Evolutionary conservation across 2,329 filamentous ascomycete genomes (phyloP), one percentile per base, ranked within the genome.

Genomic region (Fusarium domesticum): DNA sequence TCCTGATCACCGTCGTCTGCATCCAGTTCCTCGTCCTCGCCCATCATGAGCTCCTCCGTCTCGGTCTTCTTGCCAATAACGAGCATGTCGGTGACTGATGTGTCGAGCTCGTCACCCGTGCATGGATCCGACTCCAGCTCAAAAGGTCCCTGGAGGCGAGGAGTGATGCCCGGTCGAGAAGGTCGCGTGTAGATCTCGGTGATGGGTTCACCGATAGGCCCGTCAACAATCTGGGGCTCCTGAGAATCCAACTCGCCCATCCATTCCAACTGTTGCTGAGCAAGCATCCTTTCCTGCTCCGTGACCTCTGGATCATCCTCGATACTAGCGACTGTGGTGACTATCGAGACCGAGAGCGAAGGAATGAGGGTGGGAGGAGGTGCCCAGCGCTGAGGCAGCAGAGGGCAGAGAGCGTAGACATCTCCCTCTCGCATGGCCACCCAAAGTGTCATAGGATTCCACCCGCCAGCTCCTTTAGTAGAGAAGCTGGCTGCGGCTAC

Each of bases 391-490:
- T 83, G 83, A 1, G 93, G 93, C 23, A 98, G 73, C 32, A 98
- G 75, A 2, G 93, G 93, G 62, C 91, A 96, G 7, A 98, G 73
- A 2, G 92, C 91, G 62, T 98, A 98, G 6, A 97, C 79, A 61
- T 96, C 91, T 4, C 93, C 93, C 47, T 89, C 87, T 30, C 83
- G 82, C 87, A 96, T 98, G n/a, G 91, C 90, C 39, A 97, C 73
- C 89, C 92, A 98, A 10, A 98, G 75, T 1, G 93, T 97, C 87
- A 96, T 96, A 8, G 91, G 83, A 6, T 90, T 87, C 93, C 93
- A 98, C 42, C 90, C 90, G 12, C 90, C 92, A 6, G 80, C 79
- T 28, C 74, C 75, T 51, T 76, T 75, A 11, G 72, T 72, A 28
- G 77, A 74, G 70, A 98, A 98, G 63, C 84, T 88, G 39, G 91